Percentiles rank a stretch among this genome's conserved stretches.
Evolutionary conservation across 768 basidiomycete species (phyloP).

Genomic region (Lactarius hengduanensis): DNA sequence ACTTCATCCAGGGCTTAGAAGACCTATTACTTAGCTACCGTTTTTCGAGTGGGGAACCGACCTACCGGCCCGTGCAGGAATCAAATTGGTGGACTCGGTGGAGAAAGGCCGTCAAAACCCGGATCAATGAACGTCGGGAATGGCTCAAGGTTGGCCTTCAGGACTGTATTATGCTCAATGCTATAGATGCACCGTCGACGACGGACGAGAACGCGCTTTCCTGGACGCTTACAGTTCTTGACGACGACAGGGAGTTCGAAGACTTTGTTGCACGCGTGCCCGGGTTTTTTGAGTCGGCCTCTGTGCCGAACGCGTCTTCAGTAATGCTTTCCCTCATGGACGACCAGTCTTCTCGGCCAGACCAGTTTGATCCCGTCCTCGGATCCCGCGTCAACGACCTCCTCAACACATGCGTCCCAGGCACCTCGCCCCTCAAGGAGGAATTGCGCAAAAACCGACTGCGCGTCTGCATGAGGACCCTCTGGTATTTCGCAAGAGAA

Average conservation of each 20-base stretch:
- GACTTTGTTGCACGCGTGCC: constrained; percentile 14
- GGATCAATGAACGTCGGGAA: neutral
- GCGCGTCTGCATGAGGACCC: constrained; percentile 3
- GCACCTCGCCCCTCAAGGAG: constrained; percentile 1
- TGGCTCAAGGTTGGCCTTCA: constrained; percentile 5
- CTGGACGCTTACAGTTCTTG: constrained; percentile 17
- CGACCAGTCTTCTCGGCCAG: too few species aligned
- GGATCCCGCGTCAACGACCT: constrained; percentile 11
- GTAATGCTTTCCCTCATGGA: constrained; percentile 2
- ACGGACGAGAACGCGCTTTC: constrained; percentile 1
- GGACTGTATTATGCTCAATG: neutral
- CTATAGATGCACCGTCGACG: neutral
- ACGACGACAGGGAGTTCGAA: constrained; percentile 9
- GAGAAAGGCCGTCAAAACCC: neutral
- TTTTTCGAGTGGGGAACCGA: neutral
- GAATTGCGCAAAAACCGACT: neutral
- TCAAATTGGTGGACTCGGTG: neutral
- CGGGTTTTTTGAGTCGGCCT: constrained; percentile 4
- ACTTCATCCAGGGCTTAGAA: neutral
- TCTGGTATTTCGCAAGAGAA: constrained; percentile 12
- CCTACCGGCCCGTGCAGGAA: neutral
- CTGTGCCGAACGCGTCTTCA: neutral
- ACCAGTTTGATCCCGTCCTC: constrained; percentile 6
- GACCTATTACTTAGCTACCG: neutral
- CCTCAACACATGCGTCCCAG: constrained; percentile 10